Conservation (phyloP, 1,284 basidiomycete species). For the Fomitopsis palustris region DNA sequence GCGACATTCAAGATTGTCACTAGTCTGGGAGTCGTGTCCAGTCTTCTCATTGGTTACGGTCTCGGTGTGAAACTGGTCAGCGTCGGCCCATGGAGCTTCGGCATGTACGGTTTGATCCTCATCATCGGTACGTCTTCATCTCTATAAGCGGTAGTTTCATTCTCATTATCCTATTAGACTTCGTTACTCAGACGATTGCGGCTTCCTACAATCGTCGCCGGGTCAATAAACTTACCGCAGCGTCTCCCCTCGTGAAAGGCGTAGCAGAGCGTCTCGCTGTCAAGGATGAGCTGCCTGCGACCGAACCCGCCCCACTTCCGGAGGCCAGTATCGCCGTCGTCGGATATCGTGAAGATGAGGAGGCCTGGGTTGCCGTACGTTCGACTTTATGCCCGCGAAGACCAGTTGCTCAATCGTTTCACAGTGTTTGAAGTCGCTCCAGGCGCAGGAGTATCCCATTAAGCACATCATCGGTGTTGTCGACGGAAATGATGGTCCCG, state of each 20-base stretch:
- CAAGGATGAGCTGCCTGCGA: slow-evolving; percentile 5
- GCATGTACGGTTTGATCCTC: slow-evolving; percentile 13
- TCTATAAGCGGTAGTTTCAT: neutral
- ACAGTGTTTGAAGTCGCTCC: slow-evolving; percentile 17
- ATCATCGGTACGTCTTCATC: slow-evolving; percentile 4
- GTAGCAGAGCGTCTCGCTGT: slow-evolving; percentile 8
- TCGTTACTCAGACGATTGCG: slow-evolving; percentile 13
- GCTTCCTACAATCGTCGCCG: slow-evolving; percentile 13
- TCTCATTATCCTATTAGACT: slow-evolving; percentile 6
- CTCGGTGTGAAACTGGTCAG: slow-evolving; percentile 8
- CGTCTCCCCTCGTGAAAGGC: slow-evolving; percentile 10
- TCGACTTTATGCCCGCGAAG: neutral
- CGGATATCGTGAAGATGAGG: slow-evolving; percentile 17
- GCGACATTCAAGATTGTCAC: slow-evolving; percentile 9
- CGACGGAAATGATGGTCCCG: slow-evolving; percentile 16
- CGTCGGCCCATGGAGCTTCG: slow-evolving; percentile 10
- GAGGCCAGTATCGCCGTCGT: slow-evolving; percentile 18
- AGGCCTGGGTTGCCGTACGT: slow-evolving; percentile 11
- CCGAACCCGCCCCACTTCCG: slow-evolving; percentile 6
- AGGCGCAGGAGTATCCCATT: slow-evolving; percentile 17
- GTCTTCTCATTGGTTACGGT: slow-evolving; percentile 11
- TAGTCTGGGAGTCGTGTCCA: slow-evolving; percentile 7
- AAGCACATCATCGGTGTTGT: slow-evolving; percentile 20
- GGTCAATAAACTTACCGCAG: slow-evolving; percentile 7
- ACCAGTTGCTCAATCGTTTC: neutral